These are phyloP conservation scores for Cubamyces lactineus DNA, from an alignment of 768 basidiomycete genomes.

Conservation along the genomic window DNA sequence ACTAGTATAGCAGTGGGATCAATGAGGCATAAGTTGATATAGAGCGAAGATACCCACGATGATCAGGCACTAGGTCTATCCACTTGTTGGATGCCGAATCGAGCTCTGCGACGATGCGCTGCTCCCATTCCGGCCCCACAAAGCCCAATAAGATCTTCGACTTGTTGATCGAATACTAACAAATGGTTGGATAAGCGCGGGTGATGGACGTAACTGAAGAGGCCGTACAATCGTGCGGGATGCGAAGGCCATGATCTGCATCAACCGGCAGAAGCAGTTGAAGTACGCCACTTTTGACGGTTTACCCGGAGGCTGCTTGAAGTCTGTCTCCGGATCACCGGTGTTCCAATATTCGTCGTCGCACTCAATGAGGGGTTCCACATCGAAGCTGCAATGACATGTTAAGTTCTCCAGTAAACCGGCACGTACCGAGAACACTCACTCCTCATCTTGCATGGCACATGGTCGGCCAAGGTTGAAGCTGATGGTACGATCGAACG, in stretches of 20 bases:
- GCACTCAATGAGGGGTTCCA: slow-evolving; percentile 62
- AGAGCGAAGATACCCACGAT: slow-evolving; percentile 42
- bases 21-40: slow-evolving; percentile 6
- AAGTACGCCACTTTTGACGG: slow-evolving; percentile 61
- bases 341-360: slow-evolving; percentile 79
- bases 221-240: slow-evolving; percentile 45
- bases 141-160: slow-evolving; percentile 40
- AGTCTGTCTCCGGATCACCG: slow-evolving; percentile 53
- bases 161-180: slow-evolving; percentile 51
- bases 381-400: slow-evolving; percentile 56
- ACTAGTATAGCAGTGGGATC: slow-evolving; percentile 36
- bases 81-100: slow-evolving; percentile 65
- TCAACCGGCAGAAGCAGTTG: slow-evolving; percentile 56
- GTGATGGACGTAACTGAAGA: neutral
- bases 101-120: slow-evolving; percentile 58
- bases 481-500: slow-evolving; percentile 48
- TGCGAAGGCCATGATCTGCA: slow-evolving; percentile 62
- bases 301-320: slow-evolving; percentile 62
- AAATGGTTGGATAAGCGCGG: neutral
- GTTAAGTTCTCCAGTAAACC: too few relatives aligned
- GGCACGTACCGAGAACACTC: slow-evolving; percentile 29
- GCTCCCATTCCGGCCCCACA: slow-evolving; percentile 46
- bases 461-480: slow-evolving; percentile 64
- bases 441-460: slow-evolving; percentile 74
- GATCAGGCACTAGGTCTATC: slow-evolving; percentile 61